Evolutionary conservation across 176 grass and related monocot species (phyloP), one percentile per base, ranked within the genome.

Genomic region (Raddia distichophylla): DNA sequence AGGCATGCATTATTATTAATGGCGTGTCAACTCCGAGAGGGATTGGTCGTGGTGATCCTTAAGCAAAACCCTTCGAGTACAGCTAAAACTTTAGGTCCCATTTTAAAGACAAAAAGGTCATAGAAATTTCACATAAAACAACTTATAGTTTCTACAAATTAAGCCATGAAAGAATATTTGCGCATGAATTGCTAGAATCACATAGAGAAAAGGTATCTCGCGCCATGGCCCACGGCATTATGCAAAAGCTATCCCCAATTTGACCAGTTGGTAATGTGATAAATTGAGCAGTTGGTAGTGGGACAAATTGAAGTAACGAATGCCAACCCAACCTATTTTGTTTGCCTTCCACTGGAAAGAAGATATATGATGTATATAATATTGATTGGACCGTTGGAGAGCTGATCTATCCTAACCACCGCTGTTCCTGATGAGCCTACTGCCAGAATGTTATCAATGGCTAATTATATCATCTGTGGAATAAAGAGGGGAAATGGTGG

Each of bases 401-500:
- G 56, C 22, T 11, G 37, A 66, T 27, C 49, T 50, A 73, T 66
- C 50, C 43, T 33, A 13, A 55, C 5, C n/a, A 64, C 79, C 16
- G 18, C 40, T 85, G 46, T 89, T 76, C 75, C 49, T 57, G 76
- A 81, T 69, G 64, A 89, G 71, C 37, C 79, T 44, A 76, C 65
- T 20, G 18, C 77, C 71, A 56, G 40, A 74, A 63, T 89, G 73
- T 73, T 73, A 90, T 46, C 73, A 66, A 42, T 46, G 61, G 69
- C 56, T 81, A 87, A 87, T 86, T 80, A 90, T 83, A 59, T 56
- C 45, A 59, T 27, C 27, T 27, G 27, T 60, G 76, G 71, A 78
- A 91, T 89, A 91, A 94, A 89, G 84, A 94, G 37, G 42, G 78
- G 90, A 97, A 93, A 93, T 84, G 69, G 83, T 93, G 75, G 83